Conservation (phyloP, 805 yeast genomes). For the Ascoidea asiatica region DNA sequence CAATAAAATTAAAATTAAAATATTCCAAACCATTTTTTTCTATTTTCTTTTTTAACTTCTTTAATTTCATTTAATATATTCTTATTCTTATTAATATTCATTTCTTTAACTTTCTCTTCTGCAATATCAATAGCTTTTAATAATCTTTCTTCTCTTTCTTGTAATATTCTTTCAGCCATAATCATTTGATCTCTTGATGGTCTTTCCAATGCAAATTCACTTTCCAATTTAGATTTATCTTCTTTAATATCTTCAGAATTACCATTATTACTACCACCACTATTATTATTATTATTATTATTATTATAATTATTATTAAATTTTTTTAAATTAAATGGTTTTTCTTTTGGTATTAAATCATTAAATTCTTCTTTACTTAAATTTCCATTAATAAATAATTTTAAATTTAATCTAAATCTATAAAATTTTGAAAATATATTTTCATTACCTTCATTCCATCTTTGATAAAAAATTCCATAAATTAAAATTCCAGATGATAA, state of each 20-base stretch:
- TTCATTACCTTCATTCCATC: conserved; percentile 80
- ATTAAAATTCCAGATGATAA: conserved; percentile 34
- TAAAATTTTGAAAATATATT: conserved; percentile 60
- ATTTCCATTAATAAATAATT: conserved; percentile 39
- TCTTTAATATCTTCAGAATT: too few species aligned
- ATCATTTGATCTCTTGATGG: conserved; percentile 61
- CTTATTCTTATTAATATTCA: background rate
- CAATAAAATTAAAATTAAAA: conserved; percentile 7
- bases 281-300: conserved; percentile 23
- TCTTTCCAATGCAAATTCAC: conserved; percentile 40
- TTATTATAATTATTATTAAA: conserved; percentile 21
- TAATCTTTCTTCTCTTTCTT: conserved; percentile 49
- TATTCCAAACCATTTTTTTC: conserved; percentile 7
- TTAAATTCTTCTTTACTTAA: conserved; percentile 46
- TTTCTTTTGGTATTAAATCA: conserved; percentile 39
- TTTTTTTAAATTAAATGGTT: conserved; percentile 2
- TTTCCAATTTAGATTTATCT: conserved; percentile 18
- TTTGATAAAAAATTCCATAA: conserved; percentile 56
- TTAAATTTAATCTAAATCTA: conserved; percentile 40
- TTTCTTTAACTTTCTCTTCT: conserved; percentile 15
- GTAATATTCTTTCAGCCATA: conserved; percentile 60
- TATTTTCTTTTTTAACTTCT: background rate
- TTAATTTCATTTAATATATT: background rate
- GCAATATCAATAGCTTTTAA: conserved; percentile 33
- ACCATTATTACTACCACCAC: conserved; percentile 24